A percentile compares a stretch with the other conserved stretches of the same genome.
Conservation (phyloP, 2,329 filamentous ascomycete genomes). For the Colletotrichum melonis region DNA sequence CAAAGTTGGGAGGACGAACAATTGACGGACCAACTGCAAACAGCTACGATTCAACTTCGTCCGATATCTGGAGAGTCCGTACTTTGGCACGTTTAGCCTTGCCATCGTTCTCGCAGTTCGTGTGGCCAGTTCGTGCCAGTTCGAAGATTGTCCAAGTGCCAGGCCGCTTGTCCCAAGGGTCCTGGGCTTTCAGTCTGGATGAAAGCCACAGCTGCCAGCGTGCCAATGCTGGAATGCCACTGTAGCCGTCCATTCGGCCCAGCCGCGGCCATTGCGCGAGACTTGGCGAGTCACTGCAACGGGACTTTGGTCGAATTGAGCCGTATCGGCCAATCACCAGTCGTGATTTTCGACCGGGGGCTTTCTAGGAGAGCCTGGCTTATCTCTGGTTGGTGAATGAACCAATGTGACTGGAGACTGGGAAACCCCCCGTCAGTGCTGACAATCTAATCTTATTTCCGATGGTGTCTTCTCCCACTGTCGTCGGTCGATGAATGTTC, state of each 20-base stretch:
- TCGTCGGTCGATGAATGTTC: not conserved
- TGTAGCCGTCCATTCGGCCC: slow-evolving; percentile 17
- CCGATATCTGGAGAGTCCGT: slow-evolving; percentile 3
- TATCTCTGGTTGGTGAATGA: slow-evolving; percentile 4
- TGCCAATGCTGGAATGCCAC: slow-evolving; percentile 1
- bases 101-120: not conserved
- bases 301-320: slow-evolving; percentile 3
- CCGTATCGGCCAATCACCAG: slow-evolving; percentile 12
- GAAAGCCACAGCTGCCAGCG: not conserved
- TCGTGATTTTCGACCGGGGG: not conserved
- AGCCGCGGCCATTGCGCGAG: slow-evolving; percentile 20
- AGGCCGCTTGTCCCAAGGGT: not conserved
- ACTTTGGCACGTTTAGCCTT: not conserved
- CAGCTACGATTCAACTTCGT: not conserved
- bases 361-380: slow-evolving; percentile 8
- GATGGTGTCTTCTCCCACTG: slow-evolving; percentile 8
- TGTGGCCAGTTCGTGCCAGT: not conserved
- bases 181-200: no score
- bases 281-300: slow-evolving; percentile 26
- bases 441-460: slow-evolving; percentile 15
- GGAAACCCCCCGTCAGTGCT: slow-evolving; percentile 4
- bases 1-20: not conserved
- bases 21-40: slow-evolving; percentile 16
- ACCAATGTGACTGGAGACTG: slow-evolving; percentile 8
- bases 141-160: not conserved